Evolutionary conservation across 371 early-diverging fungal species (phyloP).

Genomic region (Chytridiales sp.): DNA sequence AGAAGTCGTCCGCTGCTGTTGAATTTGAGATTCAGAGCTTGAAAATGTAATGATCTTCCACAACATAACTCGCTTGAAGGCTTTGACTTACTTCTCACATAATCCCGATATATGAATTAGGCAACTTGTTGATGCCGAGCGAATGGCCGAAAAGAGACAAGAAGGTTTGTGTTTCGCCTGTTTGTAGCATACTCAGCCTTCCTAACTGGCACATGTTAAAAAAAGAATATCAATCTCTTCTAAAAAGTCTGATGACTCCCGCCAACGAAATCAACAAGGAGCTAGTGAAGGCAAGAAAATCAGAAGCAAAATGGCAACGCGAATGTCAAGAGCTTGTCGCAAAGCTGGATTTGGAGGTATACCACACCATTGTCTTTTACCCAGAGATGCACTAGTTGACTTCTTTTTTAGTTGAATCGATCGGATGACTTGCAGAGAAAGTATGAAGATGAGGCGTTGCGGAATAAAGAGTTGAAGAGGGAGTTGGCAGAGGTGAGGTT

Average conservation of each 20-base stretch:
- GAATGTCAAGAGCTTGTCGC: constrained; percentile 48
- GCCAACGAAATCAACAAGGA: constrained; percentile 42
- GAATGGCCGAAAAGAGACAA: constrained; percentile 41
- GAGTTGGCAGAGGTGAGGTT: constrained; percentile 41
- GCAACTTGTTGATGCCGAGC: constrained; percentile 45
- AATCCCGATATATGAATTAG: too few relatives aligned
- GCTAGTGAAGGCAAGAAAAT: constrained; percentile 31
- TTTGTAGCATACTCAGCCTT: too few relatives aligned
- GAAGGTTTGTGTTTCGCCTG: constrained; percentile 29
- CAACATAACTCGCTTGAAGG: too few relatives aligned
- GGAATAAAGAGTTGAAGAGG: constrained; percentile 40
- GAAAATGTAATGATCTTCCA: constrained; percentile 34
- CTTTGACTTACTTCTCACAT: background rate
- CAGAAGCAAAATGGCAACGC: constrained; percentile 45
- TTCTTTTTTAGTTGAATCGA: constrained; percentile 30
- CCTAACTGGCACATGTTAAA: background rate
- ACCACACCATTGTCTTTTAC: background rate
- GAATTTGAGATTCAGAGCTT: constrained; percentile 52
- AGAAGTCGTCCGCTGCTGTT: constrained; percentile 32
- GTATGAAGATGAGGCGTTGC: constrained; percentile 36
- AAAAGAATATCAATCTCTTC: constrained; percentile 42
- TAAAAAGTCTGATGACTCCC: constrained; percentile 43
- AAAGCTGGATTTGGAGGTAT: constrained; percentile 46
- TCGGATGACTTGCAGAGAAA: constrained; percentile 38
- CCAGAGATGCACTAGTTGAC: too few relatives aligned